These are phyloP conservation scores for Dactylellina drechsleri DNA, from an alignment of 2,329 filamentous ascomycete genomes.

Conservation along the genomic window DNA sequence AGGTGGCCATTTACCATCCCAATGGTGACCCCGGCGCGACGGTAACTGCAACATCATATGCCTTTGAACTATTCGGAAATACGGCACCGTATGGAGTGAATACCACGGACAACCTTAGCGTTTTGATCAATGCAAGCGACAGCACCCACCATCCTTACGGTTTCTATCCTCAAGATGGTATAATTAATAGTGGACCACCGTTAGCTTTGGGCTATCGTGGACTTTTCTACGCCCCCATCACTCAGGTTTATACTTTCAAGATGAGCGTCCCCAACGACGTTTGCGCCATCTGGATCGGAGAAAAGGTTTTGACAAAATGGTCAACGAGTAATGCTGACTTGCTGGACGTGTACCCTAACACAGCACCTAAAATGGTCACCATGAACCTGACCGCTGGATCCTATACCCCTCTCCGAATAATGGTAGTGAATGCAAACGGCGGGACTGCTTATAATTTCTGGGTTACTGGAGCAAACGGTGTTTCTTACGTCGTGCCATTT, in stretches of 20 bases:
- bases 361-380: neutral
- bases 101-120: neutral
- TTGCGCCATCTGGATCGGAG: neutral
- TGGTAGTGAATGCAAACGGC: neutral
- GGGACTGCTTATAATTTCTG: neutral
- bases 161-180: neutral
- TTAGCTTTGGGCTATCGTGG: neutral
- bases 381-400: neutral
- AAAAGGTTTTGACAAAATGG: neutral
- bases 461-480: neutral
- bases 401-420: neutral
- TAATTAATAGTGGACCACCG: neutral
- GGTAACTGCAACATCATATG: neutral
- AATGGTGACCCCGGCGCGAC: neutral
- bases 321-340: neutral
- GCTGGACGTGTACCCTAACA: neutral
- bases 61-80: neutral
- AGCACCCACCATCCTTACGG: neutral
- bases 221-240: neutral
- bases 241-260: neutral
- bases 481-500: neutral
- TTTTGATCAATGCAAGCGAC: neutral
- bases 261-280: neutral
- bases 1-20: slow-evolving; percentile 4
- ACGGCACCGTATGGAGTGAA: neutral